Conservation (phyloP, 106 monocot species). For the Ottelia alismoides region DNA sequence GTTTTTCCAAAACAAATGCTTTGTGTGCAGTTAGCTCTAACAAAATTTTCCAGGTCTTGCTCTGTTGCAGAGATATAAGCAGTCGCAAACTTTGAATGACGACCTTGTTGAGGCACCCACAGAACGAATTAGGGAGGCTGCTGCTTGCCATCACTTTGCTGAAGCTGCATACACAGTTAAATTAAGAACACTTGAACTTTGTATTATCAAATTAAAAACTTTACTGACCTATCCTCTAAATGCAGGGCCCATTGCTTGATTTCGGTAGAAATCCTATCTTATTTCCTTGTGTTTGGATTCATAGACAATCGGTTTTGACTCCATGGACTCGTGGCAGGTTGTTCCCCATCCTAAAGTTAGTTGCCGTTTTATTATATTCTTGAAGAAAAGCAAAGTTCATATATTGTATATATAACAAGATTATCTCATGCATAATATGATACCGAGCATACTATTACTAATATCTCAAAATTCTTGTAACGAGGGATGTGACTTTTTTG, state of each 20-base stretch:
- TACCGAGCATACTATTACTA: too few species aligned
- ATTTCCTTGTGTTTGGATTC: constrained; percentile 89
- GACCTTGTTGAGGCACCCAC: constrained; percentile 51
- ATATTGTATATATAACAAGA: too few species aligned
- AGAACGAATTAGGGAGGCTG: constrained; percentile 52
- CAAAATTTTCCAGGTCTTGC: constrained; percentile 97
- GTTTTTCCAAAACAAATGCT: too few species aligned
- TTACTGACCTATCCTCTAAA: background rate
- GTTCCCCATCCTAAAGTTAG: too few species aligned
- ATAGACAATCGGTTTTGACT: constrained; percentile 84
- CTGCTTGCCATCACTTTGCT: constrained; percentile 67
- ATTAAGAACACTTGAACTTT: background rate
- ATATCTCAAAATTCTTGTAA: too few species aligned
- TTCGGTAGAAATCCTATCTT: constrained; percentile 89
- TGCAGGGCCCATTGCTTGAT: constrained; percentile 92
- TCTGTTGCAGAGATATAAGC: constrained; percentile 55
- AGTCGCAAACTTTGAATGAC: constrained; percentile 15
- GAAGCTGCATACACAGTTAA: constrained; percentile 97
- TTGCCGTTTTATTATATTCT: too few species aligned
- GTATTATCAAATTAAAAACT: background rate
- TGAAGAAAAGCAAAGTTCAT: too few species aligned
- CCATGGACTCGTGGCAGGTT: constrained; percentile 90
- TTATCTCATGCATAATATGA: too few species aligned
- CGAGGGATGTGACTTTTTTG: too few species aligned
- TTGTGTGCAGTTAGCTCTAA: too few species aligned